Percentiles rank a stretch among this genome's conserved stretches.
Conservation (phyloP, 768 basidiomycete genomes). For the Erythrobasidium yunnanense region DNA sequence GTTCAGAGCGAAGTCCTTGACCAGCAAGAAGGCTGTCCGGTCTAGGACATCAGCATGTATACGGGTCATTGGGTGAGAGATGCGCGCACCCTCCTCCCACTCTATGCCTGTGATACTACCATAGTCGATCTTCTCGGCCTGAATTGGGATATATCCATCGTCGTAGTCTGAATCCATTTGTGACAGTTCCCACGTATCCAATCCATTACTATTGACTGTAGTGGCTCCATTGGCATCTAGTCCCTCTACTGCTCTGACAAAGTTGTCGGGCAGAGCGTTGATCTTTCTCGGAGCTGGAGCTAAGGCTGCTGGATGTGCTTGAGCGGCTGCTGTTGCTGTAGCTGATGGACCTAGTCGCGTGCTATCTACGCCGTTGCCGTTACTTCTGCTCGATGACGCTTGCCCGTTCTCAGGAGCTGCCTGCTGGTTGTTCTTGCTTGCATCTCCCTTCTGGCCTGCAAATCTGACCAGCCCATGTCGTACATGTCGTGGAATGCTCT, state of each 20-base stretch:
- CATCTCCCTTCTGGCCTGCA: too few species aligned
- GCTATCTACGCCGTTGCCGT: too few species aligned
- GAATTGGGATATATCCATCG: background rate
- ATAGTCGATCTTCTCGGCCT: background rate
- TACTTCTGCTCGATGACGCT: too few species aligned
- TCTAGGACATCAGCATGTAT: background rate
- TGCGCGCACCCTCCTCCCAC: slow-evolving; percentile 12
- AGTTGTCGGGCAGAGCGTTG: background rate
- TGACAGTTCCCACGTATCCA: slow-evolving; percentile 21
- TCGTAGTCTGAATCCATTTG: slow-evolving; percentile 16
- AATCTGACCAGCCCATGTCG: background rate
- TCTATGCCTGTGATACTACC: background rate
- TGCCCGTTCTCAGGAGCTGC: too few species aligned
- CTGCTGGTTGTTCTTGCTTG: too few species aligned
- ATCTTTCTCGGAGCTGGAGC: background rate
- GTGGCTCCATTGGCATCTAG: background rate
- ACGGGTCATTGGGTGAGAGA: background rate
- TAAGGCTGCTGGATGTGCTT: background rate
- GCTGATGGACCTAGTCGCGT: background rate
- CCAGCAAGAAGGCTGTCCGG: background rate
- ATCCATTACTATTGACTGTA: background rate
- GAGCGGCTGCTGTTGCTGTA: background rate
- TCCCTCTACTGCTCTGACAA: background rate
- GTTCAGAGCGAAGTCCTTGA: slow-evolving; percentile 6
- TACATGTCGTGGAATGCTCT: background rate